These are phyloP conservation scores for Clonostachys rosea DNA, from an alignment of 2,329 filamentous ascomycete species.

Conservation along the genomic window DNA sequence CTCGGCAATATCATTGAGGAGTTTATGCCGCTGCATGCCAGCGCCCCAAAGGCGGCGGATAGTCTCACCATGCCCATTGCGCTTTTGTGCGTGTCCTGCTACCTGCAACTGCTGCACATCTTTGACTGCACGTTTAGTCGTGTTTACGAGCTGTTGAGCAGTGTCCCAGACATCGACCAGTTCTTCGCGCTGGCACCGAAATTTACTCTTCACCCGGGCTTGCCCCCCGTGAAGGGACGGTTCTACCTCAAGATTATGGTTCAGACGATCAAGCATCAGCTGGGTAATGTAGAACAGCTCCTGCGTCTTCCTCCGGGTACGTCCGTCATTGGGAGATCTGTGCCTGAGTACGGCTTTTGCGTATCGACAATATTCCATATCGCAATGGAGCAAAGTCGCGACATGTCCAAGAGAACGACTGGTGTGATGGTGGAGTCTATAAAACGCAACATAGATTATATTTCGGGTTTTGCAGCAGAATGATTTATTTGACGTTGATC, in stretches of 20 bases:
- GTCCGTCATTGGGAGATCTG: no score
- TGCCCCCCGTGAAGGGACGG: conserved; percentile 3
- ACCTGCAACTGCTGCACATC: conserved; percentile 6
- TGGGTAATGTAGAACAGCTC: conserved; percentile 3
- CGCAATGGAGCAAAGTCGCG: no score
- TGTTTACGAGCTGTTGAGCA: conserved; percentile 1
- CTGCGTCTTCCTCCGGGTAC: conserved; percentile 1
- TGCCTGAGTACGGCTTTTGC: no score
- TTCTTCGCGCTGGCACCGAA: conserved; percentile 4
- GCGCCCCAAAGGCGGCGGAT: neutral
- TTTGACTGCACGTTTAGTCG: conserved; percentile 4
- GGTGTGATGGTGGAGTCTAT: no score
- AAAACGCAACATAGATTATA: no score
- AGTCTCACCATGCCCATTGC: conserved; percentile 4
- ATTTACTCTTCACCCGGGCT: conserved; percentile 2
- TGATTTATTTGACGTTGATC: no score
- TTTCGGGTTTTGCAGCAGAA: no score
- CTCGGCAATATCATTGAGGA: conserved; percentile 5
- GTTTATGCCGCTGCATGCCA: conserved; percentile 3
- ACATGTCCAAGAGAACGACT: no score
- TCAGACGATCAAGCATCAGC: conserved; percentile 3
- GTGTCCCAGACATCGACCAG: conserved; percentile 1
- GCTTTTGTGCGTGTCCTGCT: conserved; percentile 5
- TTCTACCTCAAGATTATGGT: conserved; percentile 6
- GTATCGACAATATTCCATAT: no score